Percentiles rank a stretch among this genome's conserved stretches.
Conservation (phyloP, 352 stramenopile species). For the Blastocystis hominis region DNA sequence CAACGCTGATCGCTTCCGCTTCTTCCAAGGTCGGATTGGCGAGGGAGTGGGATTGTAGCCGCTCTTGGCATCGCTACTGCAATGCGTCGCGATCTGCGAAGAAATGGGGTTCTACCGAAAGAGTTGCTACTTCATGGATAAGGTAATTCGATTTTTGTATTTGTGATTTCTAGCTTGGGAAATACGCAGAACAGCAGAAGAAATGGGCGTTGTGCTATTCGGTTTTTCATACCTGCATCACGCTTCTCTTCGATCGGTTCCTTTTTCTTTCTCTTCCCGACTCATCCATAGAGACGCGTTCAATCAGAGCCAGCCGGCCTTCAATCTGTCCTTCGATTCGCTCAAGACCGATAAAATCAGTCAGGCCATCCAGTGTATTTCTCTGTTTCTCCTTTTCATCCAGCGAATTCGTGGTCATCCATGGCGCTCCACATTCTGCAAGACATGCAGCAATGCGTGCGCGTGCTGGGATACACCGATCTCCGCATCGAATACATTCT, state of each 20-base stretch:
- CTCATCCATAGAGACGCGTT: neutral
- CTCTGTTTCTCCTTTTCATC: neutral
- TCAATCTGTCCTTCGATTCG: neutral
- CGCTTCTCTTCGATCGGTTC: neutral
- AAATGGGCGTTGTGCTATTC: conserved; percentile 13
- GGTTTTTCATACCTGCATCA: neutral
- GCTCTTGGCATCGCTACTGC: neutral
- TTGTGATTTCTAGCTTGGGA: neutral
- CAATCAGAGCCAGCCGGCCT: neutral
- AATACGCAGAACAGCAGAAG: conserved; percentile 4
- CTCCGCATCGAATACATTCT: conserved; percentile 24
- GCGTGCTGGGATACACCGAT: conserved; percentile 19
- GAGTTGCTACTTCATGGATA: neutral
- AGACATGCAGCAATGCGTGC: conserved; percentile 20
- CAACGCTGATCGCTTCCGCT: neutral
- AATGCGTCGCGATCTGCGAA: neutral
- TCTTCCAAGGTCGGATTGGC: too few relatives aligned
- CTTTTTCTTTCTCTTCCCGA: neutral
- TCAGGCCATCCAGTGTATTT: too few relatives aligned
- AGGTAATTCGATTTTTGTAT: neutral
- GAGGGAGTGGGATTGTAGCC: neutral
- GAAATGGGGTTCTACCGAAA: neutral
- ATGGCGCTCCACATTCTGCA: conserved; percentile 24
- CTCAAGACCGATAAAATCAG: neutral
- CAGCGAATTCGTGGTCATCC: neutral